Percentiles rank a stretch among this genome's conserved stretches.
Evolutionary conservation across 345 rosid genomes (phyloP).

Genomic region (Pelargonium nanum): DNA sequence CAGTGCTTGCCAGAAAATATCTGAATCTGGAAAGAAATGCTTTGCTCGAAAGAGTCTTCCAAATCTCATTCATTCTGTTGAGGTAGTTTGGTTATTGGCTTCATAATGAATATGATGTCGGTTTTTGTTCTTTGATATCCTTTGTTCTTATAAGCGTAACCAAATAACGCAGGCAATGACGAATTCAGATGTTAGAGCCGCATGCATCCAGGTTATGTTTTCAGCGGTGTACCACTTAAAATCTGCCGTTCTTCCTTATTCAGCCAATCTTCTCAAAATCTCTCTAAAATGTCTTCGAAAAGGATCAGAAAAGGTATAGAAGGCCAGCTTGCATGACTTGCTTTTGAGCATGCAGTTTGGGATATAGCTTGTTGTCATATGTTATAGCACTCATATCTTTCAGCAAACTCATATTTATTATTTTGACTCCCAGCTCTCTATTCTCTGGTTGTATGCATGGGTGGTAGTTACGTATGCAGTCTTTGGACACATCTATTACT

Average conservation of each 20-base stretch:
- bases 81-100: constrained; percentile 35
- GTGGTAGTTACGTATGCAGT: too few relatives aligned
- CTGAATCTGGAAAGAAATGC: constrained; percentile 39
- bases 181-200: constrained; percentile 50
- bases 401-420: too few relatives aligned
- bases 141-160: constrained; percentile 4
- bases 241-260: constrained; percentile 59
- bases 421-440: too few relatives aligned
- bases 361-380: background rate
- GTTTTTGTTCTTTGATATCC: background rate
- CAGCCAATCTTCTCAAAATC: constrained; percentile 58
- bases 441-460: too few relatives aligned
- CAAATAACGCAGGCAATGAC: constrained; percentile 31
- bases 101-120: background rate
- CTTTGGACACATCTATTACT: too few relatives aligned
- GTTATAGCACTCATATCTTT: too few relatives aligned
- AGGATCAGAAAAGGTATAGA: constrained; percentile 57
- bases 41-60: constrained; percentile 50
- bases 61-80: constrained; percentile 35
- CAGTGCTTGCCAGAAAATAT: constrained; percentile 69
- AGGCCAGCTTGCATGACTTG: too few relatives aligned
- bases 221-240: constrained; percentile 79
- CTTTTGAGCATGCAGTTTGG: background rate
- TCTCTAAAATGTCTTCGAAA: constrained; percentile 47
- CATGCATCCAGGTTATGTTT: constrained; percentile 74